Conservation (phyloP, 495 filamentous ascomycete genomes). For the Podospora pseudoanserina region DNA sequence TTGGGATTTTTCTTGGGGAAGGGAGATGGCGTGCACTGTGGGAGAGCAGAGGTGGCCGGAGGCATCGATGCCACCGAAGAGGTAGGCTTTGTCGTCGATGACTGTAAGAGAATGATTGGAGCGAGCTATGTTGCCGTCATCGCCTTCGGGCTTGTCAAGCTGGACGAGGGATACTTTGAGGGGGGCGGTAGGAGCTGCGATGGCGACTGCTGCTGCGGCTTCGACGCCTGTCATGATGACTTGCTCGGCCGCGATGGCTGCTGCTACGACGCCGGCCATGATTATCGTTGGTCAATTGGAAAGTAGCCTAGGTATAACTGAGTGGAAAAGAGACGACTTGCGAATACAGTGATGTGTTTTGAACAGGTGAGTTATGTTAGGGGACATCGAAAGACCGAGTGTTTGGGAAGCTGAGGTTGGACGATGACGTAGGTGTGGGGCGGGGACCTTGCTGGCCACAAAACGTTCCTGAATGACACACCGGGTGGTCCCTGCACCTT, state of each 20-base stretch:
- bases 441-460: background rate
- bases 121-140: constrained; percentile 38
- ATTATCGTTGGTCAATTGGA: background rate
- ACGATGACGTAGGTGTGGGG: constrained; percentile 10
- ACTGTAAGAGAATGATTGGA: constrained; percentile 48
- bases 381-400: background rate
- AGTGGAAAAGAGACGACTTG: background rate
- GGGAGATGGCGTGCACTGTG: constrained; percentile 44
- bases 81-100: constrained; percentile 45
- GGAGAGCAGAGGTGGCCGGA: constrained; percentile 41
- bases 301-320: background rate
- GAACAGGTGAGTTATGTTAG: background rate
- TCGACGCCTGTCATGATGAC: constrained; percentile 42
- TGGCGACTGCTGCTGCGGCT: constrained; percentile 34
- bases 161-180: constrained; percentile 42
- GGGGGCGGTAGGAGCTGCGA: constrained; percentile 41
- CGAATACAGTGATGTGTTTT: background rate
- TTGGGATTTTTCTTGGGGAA: constrained; percentile 28
- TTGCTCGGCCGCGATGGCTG: constrained; percentile 40
- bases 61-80: constrained; percentile 48
- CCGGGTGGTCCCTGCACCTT: constrained; percentile 19
- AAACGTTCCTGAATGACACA: background rate
- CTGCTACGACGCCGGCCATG: constrained; percentile 42
- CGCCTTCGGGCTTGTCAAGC: constrained; percentile 20
- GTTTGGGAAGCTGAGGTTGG: background rate